A percentile compares a stretch with the other conserved stretches of the same genome.
phyloP scores from a whole-genome alignment of 352 stramenopile genomes.

The Thalassiosira hispida region DNA sequence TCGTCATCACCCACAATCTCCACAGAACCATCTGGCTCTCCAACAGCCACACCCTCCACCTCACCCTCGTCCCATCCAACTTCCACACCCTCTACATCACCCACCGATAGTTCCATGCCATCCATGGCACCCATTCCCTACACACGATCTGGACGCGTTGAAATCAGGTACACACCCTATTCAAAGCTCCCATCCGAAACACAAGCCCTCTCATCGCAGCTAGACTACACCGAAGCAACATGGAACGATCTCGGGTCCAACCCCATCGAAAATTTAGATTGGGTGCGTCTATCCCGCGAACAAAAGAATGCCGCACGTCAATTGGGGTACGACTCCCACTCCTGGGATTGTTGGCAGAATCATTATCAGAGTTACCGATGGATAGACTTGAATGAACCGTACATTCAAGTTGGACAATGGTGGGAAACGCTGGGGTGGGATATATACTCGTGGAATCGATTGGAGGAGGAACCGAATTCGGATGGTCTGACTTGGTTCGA shows the following conservation, averaged over 20 bases:
- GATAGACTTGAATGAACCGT: conserved; percentile 25
- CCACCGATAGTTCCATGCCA: conserved; percentile 9
- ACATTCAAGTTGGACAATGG: conserved; percentile 41
- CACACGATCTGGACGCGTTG: conserved; percentile 17
- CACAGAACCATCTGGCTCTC: neutral
- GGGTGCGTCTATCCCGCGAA: conserved; percentile 9
- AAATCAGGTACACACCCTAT: conserved; percentile 40
- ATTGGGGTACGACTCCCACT: conserved; percentile 30
- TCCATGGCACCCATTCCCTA: conserved; percentile 31
- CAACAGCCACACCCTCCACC: neutral
- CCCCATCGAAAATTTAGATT: conserved; percentile 28
- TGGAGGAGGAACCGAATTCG: conserved; percentile 17
- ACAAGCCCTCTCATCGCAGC: neutral
- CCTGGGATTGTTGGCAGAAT: conserved; percentile 55
- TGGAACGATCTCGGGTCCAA: conserved; percentile 36
- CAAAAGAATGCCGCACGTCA: conserved; percentile 12
- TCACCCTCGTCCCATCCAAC: conserved; percentile 16
- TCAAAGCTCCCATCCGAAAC: conserved; percentile 9
- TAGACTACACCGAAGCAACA: conserved; percentile 32
- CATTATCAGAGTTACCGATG: conserved; percentile 42
- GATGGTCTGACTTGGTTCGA: conserved; percentile 32
- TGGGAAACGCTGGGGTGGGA: conserved; percentile 36
- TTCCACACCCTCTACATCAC: conserved; percentile 2
- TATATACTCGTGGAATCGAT: conserved; percentile 45
- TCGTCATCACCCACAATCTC: neutral